Percentiles rank a stretch among this genome's conserved stretches.
phyloP scores from a whole-genome alignment of 306 rosid genomes.

The Begonia masoniana region DNA sequence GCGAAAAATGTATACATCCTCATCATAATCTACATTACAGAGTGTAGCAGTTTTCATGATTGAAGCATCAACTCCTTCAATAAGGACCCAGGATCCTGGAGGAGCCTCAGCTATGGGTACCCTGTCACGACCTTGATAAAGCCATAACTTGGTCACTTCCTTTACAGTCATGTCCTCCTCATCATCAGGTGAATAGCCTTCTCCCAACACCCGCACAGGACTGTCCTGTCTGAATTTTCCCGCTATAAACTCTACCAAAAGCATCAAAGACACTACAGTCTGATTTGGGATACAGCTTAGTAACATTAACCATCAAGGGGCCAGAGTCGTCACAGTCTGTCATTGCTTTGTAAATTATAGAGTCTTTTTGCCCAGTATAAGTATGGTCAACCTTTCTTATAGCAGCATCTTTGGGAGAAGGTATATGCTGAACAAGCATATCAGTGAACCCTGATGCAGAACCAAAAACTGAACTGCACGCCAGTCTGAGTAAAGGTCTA shows the following conservation, averaged over 20 bases:
- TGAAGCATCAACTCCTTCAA: slow-evolving; percentile 98
- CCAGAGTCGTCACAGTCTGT: slow-evolving; percentile 70
- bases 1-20: slow-evolving; percentile 84
- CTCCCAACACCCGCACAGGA: slow-evolving; percentile 87
- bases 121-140: slow-evolving; percentile 94
- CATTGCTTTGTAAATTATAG: slow-evolving; percentile 78
- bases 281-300: slow-evolving; percentile 89
- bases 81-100: slow-evolving; percentile 97
- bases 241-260: slow-evolving; percentile 93
- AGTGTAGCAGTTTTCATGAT: slow-evolving; percentile 98
- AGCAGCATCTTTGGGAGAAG: slow-evolving; percentile 85
- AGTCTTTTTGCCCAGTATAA: slow-evolving; percentile 83
- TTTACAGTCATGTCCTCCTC: slow-evolving; percentile 96
- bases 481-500: slow-evolving; percentile 85
- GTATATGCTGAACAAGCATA: slow-evolving; percentile 90
- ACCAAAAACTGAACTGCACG: slow-evolving; percentile 96
- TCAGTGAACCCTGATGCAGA: slow-evolving; percentile 81
- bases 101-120: slow-evolving; percentile 87
- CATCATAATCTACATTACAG: slow-evolving; percentile 62
- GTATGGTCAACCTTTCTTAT: slow-evolving; percentile 75
- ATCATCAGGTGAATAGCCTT: slow-evolving; percentile 96
- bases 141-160: slow-evolving; percentile 94
- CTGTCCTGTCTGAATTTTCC: slow-evolving; percentile 92
- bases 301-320: slow-evolving; percentile 84
- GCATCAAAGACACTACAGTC: slow-evolving; percentile 98